Evolutionary conservation across 208 protist species (phyloP).

Genomic region (Leishmania aethiopica): DNA sequence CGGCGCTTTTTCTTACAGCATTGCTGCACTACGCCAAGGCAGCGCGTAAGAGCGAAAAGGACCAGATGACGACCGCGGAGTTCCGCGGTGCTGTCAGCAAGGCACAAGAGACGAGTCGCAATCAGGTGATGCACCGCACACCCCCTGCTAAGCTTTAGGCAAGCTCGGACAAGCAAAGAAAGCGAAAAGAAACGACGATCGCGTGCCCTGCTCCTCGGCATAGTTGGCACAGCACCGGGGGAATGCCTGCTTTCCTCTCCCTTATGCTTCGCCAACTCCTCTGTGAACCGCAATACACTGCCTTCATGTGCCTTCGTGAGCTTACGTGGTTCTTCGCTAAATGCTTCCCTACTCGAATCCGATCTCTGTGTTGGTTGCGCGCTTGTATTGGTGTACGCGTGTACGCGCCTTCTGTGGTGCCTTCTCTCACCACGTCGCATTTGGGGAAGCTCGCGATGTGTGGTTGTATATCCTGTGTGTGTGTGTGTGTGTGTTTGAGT

Average conservation of each 20-base stretch:
- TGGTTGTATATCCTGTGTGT: not conserved
- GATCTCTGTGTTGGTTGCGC: not conserved
- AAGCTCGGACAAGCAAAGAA: slow-evolving; percentile 1
- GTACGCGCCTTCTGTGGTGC: not conserved
- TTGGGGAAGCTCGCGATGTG: not conserved
- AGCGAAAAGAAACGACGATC: not conserved
- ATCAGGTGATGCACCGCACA: slow-evolving; percentile 15
- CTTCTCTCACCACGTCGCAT: not conserved
- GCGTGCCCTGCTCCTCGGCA: not conserved
- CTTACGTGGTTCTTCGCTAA: not conserved
- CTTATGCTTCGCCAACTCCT: not conserved
- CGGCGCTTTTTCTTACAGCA: slow-evolving; percentile 49
- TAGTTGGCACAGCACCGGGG: not conserved
- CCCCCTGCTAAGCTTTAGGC: slow-evolving; percentile 26
- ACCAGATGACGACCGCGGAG: slow-evolving; percentile 8
- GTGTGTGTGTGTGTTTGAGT: not conserved
- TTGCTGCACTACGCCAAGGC: slow-evolving; percentile 47
- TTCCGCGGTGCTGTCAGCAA: slow-evolving; percentile 34
- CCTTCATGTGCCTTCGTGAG: no score
- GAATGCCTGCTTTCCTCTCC: not conserved
- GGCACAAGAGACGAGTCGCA: slow-evolving; percentile 29
- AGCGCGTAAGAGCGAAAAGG: not conserved
- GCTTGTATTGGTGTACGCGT: not conserved
- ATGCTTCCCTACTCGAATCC: not conserved
- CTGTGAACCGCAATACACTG: not conserved